Base-by-base conservation (phyloP, 2,329 filamentous ascomycete genomes). In the Sclerotinia subarctica region DNA sequence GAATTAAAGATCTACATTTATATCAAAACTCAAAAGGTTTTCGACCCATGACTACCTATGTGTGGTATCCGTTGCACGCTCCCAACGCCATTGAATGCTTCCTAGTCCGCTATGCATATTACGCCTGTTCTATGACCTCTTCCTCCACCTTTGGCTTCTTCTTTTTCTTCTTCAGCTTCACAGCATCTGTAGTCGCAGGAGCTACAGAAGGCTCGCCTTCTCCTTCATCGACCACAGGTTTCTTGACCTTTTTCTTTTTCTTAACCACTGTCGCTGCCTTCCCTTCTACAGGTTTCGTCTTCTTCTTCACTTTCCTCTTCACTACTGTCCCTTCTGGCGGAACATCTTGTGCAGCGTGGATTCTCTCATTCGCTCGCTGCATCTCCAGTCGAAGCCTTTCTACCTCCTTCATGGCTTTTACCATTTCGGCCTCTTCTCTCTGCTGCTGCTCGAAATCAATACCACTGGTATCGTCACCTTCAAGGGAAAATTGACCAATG, bases 391-490 rank as follows among this genome's bases (percentile, higher is more conserved):
- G 84, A 69, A 96, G 81, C 64, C 89, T 84, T 81, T 98, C 94
- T 3, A 99, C 91, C 78, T 97, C 92, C 77, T 90, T 89, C 83
- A 97, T 88, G 11, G 94, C 95, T 75, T 88, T 88, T 56, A 87
- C 88, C 92, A 97, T 96, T 79, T 97, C 94, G 1, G 87, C 88
- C 69, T 97, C 93, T 76, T 96, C 93, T 21, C 86, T 86, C 76
- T 90, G 86, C 71, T 89, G 86, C 64, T 84, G 83, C 75, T 93
- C 90, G 63, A 87, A 83, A 68, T 91, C 86, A 6, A 80, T 77
- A n/a, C 78, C 69, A 44, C 72, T 75, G 49, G 74, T 73, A 8
- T 76, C 76, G 60, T 79, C 81, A 44, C 83, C 86, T 60, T 90
- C 87, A 0, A 97, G 84, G 56, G 86, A 90, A 54, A 97, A 85